Conservation (phyloP, 2,329 filamentous ascomycete genomes). For the Trematosphaeria pertusa region DNA sequence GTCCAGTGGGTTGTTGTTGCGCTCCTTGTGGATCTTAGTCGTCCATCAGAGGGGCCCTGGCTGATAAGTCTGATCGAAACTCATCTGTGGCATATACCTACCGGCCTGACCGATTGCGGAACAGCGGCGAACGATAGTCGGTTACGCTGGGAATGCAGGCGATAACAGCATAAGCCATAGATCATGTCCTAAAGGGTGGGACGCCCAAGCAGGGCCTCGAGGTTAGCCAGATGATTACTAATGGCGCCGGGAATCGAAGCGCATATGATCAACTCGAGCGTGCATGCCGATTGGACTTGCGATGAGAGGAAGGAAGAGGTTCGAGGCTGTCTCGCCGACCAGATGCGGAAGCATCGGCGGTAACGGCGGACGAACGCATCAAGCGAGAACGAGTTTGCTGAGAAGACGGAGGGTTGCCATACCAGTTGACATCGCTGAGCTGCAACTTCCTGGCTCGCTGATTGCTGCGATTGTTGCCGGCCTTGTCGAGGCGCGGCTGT, state of each 20-base stretch:
- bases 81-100: not conserved
- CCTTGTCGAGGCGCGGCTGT: constrained; percentile 60
- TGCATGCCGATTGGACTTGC: constrained; percentile 4
- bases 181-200: constrained; percentile 41
- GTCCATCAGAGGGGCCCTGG: no score
- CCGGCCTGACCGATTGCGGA: not conserved
- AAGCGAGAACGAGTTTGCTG: constrained; percentile 18
- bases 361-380: constrained; percentile 8
- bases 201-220: constrained; percentile 32
- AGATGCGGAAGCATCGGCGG: constrained; percentile 13
- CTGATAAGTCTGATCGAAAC: no score
- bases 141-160: constrained; percentile 24
- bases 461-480: constrained; percentile 70
- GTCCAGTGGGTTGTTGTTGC: no score
- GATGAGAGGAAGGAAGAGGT: constrained; percentile 11
- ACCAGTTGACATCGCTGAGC: constrained; percentile 98
- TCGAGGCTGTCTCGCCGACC: constrained; percentile 17
- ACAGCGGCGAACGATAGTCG: not conserved
- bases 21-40: no score
- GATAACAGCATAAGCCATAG: constrained; percentile 26
- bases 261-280: constrained; percentile 13
- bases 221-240: constrained; percentile 30
- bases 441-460: constrained; percentile 91
- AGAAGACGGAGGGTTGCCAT: constrained; percentile 52
- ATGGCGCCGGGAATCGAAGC: constrained; percentile 8